These are phyloP conservation scores for Hydrangea macrophylla DNA, from an alignment of 148 eudicot species.

Conservation along the genomic window DNA sequence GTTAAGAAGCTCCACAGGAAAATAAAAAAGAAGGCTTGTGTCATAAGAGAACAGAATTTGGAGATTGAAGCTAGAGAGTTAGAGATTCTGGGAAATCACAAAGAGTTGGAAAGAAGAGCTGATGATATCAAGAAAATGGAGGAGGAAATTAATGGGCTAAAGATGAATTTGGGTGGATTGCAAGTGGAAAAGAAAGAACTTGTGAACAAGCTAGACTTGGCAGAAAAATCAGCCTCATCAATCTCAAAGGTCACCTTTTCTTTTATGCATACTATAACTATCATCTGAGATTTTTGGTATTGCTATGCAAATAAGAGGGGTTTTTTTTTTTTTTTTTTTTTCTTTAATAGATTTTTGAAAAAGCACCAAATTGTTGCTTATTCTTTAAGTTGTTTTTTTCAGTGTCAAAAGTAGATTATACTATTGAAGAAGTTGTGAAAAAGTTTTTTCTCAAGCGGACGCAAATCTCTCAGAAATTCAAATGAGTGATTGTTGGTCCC, in stretches of 20 bases:
- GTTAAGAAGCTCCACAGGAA: slow-evolving; percentile 40
- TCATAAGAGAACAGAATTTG: slow-evolving; percentile 23
- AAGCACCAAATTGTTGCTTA: too few species aligned
- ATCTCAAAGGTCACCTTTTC: slow-evolving; percentile 19
- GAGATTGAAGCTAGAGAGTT: slow-evolving; percentile 32
- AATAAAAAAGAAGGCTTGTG: slow-evolving; percentile 22
- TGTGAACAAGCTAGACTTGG: slow-evolving; percentile 17
- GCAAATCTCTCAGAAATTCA: too few species aligned
- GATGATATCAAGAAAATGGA: slow-evolving; percentile 21
- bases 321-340: neutral
- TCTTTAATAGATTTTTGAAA: too few species aligned
- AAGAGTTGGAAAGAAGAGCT: slow-evolving; percentile 27
- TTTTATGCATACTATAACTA: slow-evolving; percentile 10
- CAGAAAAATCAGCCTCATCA: slow-evolving; percentile 25
- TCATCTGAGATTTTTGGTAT: too few species aligned
- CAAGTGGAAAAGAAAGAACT: slow-evolving; percentile 41
- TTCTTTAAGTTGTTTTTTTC: too few species aligned
- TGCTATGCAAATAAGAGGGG: too few species aligned
- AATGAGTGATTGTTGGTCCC: too few species aligned
- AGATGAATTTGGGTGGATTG: slow-evolving; percentile 23
- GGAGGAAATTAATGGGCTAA: slow-evolving; percentile 28
- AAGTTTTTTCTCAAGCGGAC: too few species aligned
- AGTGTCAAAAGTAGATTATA: too few species aligned
- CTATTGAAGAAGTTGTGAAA: too few species aligned
- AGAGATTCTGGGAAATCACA: slow-evolving; percentile 19